These are phyloP conservation scores for Spirogloea muscicola DNA, from an alignment of 139 green algal species.

Conservation along the genomic window DNA sequence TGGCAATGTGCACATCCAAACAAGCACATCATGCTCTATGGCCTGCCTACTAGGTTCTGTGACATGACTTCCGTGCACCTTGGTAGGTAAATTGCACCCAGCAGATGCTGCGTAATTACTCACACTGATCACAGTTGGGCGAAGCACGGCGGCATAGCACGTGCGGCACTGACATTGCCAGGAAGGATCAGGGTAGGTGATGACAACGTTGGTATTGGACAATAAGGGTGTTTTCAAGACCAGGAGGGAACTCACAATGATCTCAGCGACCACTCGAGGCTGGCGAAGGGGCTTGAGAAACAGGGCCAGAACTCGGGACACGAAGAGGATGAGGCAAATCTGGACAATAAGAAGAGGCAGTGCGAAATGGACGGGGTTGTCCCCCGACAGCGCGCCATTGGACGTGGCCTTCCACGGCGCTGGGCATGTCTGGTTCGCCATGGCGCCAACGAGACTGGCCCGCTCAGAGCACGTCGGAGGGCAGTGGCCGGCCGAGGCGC, in stretches of 20 bases:
- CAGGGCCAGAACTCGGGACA: constrained; percentile 28
- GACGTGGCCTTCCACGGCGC: constrained; percentile 28
- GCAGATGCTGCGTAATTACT: background rate
- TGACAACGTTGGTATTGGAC: background rate
- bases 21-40: no score
- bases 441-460: no score
- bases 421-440: no score
- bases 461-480: no score
- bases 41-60: no score
- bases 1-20: no score
- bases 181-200: background rate
- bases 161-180: background rate
- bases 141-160: background rate
- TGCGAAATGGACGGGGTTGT: constrained; percentile 28
- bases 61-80: no score
- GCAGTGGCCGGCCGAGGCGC: no score
- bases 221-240: background rate
- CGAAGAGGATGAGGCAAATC: constrained; percentile 30
- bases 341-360: constrained; percentile 34
- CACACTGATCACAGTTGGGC: background rate
- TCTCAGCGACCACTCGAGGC: constrained; percentile 32
- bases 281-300: constrained; percentile 32
- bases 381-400: constrained; percentile 10
- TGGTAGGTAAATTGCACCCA: no score
- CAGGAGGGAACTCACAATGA: background rate